phyloP scores from a whole-genome alignment of 805 yeast genomes.

The Suhomyces sp. region DNA sequence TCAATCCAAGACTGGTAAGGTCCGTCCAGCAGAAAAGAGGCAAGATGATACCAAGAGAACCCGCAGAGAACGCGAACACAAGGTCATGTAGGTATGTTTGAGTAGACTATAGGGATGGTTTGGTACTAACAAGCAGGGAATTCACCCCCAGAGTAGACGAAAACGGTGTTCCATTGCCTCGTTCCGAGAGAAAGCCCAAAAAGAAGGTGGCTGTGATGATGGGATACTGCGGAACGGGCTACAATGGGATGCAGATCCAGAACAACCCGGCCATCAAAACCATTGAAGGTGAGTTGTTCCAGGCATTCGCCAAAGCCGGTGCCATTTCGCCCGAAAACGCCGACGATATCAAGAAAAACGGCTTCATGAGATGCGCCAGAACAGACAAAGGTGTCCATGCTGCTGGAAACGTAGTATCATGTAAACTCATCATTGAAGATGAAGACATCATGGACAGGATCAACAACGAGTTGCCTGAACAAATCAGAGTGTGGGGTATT shows the following conservation, averaged over 20 bases:
- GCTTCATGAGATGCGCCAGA: constrained; percentile 84
- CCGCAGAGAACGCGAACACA: constrained; percentile 26
- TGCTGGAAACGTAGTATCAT: constrained; percentile 86
- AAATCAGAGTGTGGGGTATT: constrained; percentile 90
- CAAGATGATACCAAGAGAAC: constrained; percentile 19
- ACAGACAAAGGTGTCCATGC: constrained; percentile 98
- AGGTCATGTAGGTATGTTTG: constrained; percentile 64
- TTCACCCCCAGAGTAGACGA: constrained; percentile 52
- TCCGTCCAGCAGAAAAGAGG: constrained; percentile 19
- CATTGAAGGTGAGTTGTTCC: constrained; percentile 84
- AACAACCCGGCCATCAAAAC: constrained; percentile 81
- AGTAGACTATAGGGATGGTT: too few relatives aligned
- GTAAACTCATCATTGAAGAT: constrained; percentile 83
- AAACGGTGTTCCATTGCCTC: constrained; percentile 58
- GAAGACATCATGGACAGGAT: constrained; percentile 68
- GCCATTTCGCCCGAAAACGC: constrained; percentile 86
- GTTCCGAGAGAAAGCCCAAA: constrained; percentile 71
- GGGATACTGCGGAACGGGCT: constrained; percentile 96
- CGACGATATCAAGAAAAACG: constrained; percentile 81
- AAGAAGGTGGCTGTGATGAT: constrained; percentile 85
- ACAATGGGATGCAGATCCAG: constrained; percentile 88
- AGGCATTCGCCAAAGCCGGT: constrained; percentile 81
- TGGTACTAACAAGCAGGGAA: constrained; percentile 20
- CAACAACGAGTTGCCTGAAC: constrained; percentile 74
- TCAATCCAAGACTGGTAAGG: neutral